A percentile compares a stretch with the other conserved stretches of the same genome.
Conservation (phyloP, 148 eudicot species). For the Cornus suecica region DNA sequence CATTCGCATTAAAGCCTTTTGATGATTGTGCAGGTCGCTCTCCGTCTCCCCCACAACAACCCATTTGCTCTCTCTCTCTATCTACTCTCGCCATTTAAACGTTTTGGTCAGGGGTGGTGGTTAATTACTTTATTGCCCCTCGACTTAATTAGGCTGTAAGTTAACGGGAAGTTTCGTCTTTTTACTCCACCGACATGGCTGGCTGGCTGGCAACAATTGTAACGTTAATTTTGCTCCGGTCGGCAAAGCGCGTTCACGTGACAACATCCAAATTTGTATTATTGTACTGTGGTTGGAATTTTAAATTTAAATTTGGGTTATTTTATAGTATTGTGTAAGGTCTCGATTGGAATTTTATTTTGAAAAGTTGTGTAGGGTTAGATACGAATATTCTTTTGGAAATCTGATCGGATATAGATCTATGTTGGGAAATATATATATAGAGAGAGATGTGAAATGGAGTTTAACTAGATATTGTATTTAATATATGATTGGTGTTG, state of each 20-base stretch:
- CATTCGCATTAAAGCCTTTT: neutral
- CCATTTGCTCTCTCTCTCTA: neutral
- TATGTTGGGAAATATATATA: too few relatives aligned
- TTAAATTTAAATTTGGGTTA: too few relatives aligned
- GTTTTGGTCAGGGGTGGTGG: neutral
- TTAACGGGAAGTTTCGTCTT: neutral
- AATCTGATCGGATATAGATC: too few relatives aligned
- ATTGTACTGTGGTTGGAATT: too few relatives aligned
- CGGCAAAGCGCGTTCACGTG: neutral
- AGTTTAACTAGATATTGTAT: too few relatives aligned
- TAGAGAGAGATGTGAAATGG: too few relatives aligned
- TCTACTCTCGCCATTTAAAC: neutral
- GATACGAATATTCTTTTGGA: too few relatives aligned
- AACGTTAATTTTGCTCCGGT: neutral
- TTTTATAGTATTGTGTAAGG: too few relatives aligned
- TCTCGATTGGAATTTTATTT: too few relatives aligned
- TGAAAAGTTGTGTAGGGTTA: too few relatives aligned
- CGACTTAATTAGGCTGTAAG: neutral
- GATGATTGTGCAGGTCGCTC: constrained; percentile 4
- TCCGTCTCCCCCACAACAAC: neutral
- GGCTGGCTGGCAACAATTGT: neutral
- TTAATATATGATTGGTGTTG: too few relatives aligned
- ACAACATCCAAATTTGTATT: too few relatives aligned
- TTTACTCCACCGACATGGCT: neutral
- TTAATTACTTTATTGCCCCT: neutral